Percentiles rank a stretch among this genome's conserved stretches.
These are phyloP conservation scores for Globisporangium ultimum DNA, from an alignment of 352 stramenopile species.

Conservation along the genomic window DNA sequence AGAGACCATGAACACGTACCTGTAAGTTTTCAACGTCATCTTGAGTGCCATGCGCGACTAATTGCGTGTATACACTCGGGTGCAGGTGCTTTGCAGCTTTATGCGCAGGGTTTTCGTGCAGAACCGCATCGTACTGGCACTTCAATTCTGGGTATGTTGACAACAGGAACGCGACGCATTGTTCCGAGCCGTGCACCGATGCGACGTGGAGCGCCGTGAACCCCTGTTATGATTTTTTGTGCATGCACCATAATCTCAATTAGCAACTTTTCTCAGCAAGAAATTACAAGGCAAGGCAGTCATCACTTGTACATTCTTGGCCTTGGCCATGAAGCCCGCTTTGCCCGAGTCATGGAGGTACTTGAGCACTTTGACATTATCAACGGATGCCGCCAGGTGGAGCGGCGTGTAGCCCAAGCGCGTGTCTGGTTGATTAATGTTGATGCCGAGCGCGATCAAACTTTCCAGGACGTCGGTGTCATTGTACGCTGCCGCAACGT, in stretches of 20 bases:
- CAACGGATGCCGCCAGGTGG: constrained; percentile 50
- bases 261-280: too few species aligned
- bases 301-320: constrained; percentile 30
- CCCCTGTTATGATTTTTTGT: constrained; percentile 22
- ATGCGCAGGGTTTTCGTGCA: constrained; percentile 53
- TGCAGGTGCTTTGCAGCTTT: constrained; percentile 57
- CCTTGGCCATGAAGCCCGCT: constrained; percentile 37
- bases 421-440: constrained; percentile 37
- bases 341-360: constrained; percentile 33
- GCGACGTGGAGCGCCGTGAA: constrained; percentile 61
- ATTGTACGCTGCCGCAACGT: constrained; percentile 55
- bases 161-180: constrained; percentile 47
- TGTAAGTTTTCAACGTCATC: constrained; percentile 60
- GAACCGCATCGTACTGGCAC: constrained; percentile 31
- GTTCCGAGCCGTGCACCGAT: constrained; percentile 33
- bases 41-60: constrained; percentile 27
- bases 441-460: constrained; percentile 41
- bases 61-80: constrained; percentile 34
- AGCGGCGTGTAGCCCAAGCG: constrained; percentile 56
- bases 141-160: constrained; percentile 31
- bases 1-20: constrained; percentile 18
- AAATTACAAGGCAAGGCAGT: neutral
- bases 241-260: neutral
- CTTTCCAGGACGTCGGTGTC: constrained; percentile 41
- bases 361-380: constrained; percentile 51